Evolutionary conservation across 2,329 filamentous ascomycete genomes (phyloP).

Genomic region (Fusarium sp.): DNA sequence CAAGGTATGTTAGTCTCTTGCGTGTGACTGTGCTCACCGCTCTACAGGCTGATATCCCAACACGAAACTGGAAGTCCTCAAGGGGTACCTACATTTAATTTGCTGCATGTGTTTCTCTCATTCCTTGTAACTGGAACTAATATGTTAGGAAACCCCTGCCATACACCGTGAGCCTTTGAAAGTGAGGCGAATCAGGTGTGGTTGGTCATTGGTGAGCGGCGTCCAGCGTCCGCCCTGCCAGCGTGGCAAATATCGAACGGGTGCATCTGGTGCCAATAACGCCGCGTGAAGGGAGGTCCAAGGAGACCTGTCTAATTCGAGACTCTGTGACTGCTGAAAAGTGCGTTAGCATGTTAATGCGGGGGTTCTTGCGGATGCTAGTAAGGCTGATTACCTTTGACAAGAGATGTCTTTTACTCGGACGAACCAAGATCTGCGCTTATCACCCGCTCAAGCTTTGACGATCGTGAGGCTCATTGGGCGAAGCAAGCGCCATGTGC

Average conservation of each 20-base stretch:
- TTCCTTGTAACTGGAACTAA: constrained; percentile 43
- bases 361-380: constrained; percentile 12
- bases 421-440: constrained; percentile 42
- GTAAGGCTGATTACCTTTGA: constrained; percentile 26
- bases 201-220: constrained; percentile 46
- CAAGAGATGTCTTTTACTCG: constrained; percentile 11
- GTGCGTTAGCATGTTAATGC: constrained; percentile 15
- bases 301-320: constrained; percentile 12
- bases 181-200: constrained; percentile 50
- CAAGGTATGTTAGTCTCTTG: constrained; percentile 43
- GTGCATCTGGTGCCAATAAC: constrained; percentile 39
- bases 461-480: constrained; percentile 33
- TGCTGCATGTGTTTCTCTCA: constrained; percentile 42
- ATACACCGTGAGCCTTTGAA: constrained; percentile 45
- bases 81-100: constrained; percentile 39
- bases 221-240: constrained; percentile 47
- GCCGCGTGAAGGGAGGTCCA: constrained; percentile 11
- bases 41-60: constrained; percentile 41
- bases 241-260: constrained; percentile 48
- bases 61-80: constrained; percentile 40
- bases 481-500: constrained; percentile 37
- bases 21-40: constrained; percentile 49
- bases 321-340: constrained; percentile 17
- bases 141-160: constrained; percentile 46
- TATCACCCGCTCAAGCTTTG: constrained; percentile 36